These are phyloP conservation scores for Vigna trinervia DNA, from an alignment of 306 rosid genomes.

Conservation along the genomic window DNA sequence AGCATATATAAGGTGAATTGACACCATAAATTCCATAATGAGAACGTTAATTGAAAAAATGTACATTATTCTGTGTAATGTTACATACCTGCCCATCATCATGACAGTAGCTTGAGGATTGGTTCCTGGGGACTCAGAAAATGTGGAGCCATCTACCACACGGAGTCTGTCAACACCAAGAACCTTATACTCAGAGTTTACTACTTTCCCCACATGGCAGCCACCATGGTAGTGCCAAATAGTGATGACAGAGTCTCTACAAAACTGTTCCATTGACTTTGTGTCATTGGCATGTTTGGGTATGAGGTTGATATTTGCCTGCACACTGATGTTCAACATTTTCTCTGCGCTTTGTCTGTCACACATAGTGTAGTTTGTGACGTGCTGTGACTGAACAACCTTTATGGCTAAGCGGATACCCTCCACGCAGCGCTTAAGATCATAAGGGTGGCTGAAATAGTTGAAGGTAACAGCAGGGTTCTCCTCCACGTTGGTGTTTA, in stretches of 20 bases:
- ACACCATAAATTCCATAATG: too few species aligned
- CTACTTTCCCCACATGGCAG: slow-evolving; percentile 75
- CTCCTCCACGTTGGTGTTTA: slow-evolving; percentile 68
- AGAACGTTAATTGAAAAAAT: not conserved
- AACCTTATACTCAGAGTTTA: slow-evolving; percentile 59
- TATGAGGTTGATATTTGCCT: slow-evolving; percentile 76
- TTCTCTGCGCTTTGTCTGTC: slow-evolving; percentile 53
- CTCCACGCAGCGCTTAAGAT: slow-evolving; percentile 72
- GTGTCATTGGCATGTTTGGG: slow-evolving; percentile 80
- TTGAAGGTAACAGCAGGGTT: slow-evolving; percentile 87
- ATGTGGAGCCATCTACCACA: slow-evolving; percentile 78
- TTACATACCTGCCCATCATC: slow-evolving; percentile 89
- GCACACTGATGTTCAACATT: slow-evolving; percentile 63
- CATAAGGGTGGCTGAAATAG: slow-evolving; percentile 76
- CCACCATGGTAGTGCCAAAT: slow-evolving; percentile 98
- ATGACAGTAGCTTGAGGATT: slow-evolving; percentile 87
- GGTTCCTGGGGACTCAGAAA: slow-evolving; percentile 77
- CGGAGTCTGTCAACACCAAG: slow-evolving; percentile 73
- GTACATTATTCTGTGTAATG: not conserved
- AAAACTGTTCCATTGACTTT: slow-evolving; percentile 73
- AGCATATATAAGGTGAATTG: not conserved
- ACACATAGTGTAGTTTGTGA: slow-evolving; percentile 61
- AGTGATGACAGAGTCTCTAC: slow-evolving; percentile 81
- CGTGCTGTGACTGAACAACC: slow-evolving; percentile 65
- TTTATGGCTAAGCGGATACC: slow-evolving; percentile 69